Evolutionary conservation across 345 rosid genomes (phyloP).

Genomic region (Moricandia moricandioides): DNA sequence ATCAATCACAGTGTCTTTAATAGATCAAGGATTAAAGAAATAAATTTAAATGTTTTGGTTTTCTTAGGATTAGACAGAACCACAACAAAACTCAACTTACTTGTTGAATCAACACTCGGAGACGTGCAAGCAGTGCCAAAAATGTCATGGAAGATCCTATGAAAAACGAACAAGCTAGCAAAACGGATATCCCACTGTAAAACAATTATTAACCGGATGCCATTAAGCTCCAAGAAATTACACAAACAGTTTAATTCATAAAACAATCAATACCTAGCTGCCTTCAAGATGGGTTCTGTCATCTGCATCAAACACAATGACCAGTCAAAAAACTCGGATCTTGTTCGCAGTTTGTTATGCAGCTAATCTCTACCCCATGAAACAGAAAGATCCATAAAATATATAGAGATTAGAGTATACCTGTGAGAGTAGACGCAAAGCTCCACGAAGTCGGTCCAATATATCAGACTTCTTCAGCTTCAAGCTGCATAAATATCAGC

Average conservation of each 20-base stretch:
- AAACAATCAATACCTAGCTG: constrained; percentile 54
- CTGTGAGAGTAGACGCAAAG: constrained; percentile 76
- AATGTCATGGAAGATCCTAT: constrained; percentile 66
- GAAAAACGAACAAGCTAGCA: constrained; percentile 87
- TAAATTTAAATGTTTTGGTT: no score
- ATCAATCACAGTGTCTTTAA: neutral
- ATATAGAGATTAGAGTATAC: constrained; percentile 31
- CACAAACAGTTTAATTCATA: neutral
- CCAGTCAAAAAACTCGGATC: neutral
- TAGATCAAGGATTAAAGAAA: neutral
- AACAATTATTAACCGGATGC: neutral
- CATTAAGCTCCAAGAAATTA: neutral
- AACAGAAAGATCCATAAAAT: neutral
- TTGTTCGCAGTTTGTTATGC: neutral
- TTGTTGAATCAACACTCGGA: constrained; percentile 86
- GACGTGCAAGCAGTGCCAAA: constrained; percentile 84
- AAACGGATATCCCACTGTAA: constrained; percentile 59
- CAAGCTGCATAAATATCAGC: constrained; percentile 42
- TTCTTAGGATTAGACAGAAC: neutral
- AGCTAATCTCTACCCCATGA: constrained; percentile 4
- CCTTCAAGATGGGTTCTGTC: constrained; percentile 86
- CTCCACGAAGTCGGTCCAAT: constrained; percentile 73
- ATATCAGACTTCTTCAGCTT: constrained; percentile 69
- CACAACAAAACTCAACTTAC: constrained; percentile 41
- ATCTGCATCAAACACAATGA: constrained; percentile 54